Evolutionary conservation across 1,284 basidiomycete species (phyloP), one percentile per base, ranked within the genome.

Genomic region (Binderoboletus segoi): DNA sequence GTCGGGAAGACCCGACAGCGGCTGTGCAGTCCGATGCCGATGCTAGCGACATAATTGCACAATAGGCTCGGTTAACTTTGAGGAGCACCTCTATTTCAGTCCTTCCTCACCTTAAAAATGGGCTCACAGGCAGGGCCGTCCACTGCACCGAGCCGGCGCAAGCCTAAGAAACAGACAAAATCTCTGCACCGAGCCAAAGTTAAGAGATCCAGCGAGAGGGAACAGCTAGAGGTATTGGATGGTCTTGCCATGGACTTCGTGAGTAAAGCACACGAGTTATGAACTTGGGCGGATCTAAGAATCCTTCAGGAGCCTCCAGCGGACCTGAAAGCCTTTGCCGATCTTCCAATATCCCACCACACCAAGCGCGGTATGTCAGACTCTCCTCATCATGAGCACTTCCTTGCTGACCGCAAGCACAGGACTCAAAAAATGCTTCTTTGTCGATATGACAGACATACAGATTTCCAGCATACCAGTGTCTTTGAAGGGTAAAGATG

Each of bases 341-440:
- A 88, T 65, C 77, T 92, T 26, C 89, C 90, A 8, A 81, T 92
- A 57, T 91, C 89, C 0, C 78, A 83, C 28, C 67, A 73, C 24
- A 89, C 89, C 10, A 89, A 88, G 68, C 80, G 81, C 73, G 89
- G 88, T 85, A 52, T 38, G 77, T n/a, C 26, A 21, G 20, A 33
- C 35, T 20, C 55, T 30, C 6, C 2, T 7, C 33, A 15, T 21
- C 32, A 30, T 30, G 28, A 5, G 6, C 6, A 28, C 35, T 47
- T 41, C 16, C 8, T 33, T 3, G 23, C 24, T 54, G 43, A 28
- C 57, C 12, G 5, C 50, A 30, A 24, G 28, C 8, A 5, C 28
- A 90, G 93, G 94, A 18, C 78, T 97, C 42, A 93, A 91, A 75
- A 90, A 91, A 61, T 84, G 88, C 1, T 93, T 88, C 68, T 97